Evolutionary conservation across 495 filamentous ascomycete species (phyloP).

Genomic region (Cryomyces minteri): DNA sequence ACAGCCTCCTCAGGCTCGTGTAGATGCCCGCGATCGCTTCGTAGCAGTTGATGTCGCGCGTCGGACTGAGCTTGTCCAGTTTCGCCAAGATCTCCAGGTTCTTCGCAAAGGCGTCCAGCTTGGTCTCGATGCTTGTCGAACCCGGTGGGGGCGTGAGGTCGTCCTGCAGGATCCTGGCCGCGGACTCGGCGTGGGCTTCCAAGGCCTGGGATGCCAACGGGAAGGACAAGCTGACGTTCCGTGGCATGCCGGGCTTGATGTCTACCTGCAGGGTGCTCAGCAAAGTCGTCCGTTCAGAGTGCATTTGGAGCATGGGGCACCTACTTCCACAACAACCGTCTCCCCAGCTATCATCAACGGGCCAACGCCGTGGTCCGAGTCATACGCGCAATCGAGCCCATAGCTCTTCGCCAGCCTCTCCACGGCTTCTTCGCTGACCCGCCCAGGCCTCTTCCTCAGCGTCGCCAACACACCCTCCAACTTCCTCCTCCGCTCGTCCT

Average conservation of each 20-base stretch:
- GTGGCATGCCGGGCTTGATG: slow-evolving; percentile 23
- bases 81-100: slow-evolving; percentile 66
- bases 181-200: slow-evolving; percentile 26
- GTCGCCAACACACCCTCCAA: slow-evolving; percentile 33
- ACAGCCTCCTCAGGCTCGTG: slow-evolving; percentile 40
- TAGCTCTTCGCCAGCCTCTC: slow-evolving; percentile 54
- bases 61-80: slow-evolving; percentile 57
- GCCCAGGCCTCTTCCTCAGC: slow-evolving; percentile 16
- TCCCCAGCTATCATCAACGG: slow-evolving; percentile 53
- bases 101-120: slow-evolving; percentile 49
- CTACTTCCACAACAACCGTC: slow-evolving; percentile 34
- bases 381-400: slow-evolving; percentile 27
- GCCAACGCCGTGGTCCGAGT: slow-evolving; percentile 18
- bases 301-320: no score
- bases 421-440: slow-evolving; percentile 66
- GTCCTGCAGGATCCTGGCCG: slow-evolving; percentile 31
- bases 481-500: slow-evolving; percentile 37
- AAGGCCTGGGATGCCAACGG: slow-evolving; percentile 28
- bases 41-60: slow-evolving; percentile 60
- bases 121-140: slow-evolving; percentile 29
- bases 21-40: slow-evolving; percentile 74
- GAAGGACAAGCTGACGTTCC: slow-evolving; percentile 23
- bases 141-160: slow-evolving; percentile 29
- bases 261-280: no score
- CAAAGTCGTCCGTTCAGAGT: no score